phyloP scores from a whole-genome alignment of 257 asterid genomes.

The Solanum etuberosum region DNA sequence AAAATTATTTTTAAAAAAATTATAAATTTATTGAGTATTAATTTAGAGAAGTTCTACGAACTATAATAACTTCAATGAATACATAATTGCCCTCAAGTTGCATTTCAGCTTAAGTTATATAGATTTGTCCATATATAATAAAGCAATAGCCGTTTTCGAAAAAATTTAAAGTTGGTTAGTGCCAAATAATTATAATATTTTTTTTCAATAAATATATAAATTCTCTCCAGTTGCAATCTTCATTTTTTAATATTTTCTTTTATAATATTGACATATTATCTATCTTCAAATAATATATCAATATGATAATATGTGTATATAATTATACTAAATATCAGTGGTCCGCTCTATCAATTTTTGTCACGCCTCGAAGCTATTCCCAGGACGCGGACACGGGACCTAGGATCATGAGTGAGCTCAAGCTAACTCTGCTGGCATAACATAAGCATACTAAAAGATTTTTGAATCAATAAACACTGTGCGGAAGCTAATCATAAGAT shows the following conservation, averaged over 20 bases:
- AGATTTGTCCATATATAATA: background rate
- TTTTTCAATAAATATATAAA: background rate
- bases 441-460: too few relatives aligned
- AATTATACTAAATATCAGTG: background rate
- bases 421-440: too few relatives aligned
- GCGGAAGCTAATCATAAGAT: too few relatives aligned
- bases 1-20: too few relatives aligned
- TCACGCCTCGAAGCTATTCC: too few relatives aligned
- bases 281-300: background rate
- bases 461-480: too few relatives aligned
- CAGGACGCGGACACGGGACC: too few relatives aligned
- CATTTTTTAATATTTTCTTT: background rate
- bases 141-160: background rate
- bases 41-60: background rate
- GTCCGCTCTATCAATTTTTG: background rate
- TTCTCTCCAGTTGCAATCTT: background rate
- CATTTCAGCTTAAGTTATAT: background rate
- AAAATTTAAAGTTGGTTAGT: background rate
- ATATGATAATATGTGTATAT: background rate
- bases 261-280: background rate
- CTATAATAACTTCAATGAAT: background rate
- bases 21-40: background rate
- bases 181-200: background rate
- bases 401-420: too few relatives aligned
- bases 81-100: background rate